A percentile compares a stretch with the other conserved stretches of the same genome.
These are phyloP conservation scores for Kondoa subrosea DNA, from an alignment of 768 basidiomycete genomes.

Conservation along the genomic window DNA sequence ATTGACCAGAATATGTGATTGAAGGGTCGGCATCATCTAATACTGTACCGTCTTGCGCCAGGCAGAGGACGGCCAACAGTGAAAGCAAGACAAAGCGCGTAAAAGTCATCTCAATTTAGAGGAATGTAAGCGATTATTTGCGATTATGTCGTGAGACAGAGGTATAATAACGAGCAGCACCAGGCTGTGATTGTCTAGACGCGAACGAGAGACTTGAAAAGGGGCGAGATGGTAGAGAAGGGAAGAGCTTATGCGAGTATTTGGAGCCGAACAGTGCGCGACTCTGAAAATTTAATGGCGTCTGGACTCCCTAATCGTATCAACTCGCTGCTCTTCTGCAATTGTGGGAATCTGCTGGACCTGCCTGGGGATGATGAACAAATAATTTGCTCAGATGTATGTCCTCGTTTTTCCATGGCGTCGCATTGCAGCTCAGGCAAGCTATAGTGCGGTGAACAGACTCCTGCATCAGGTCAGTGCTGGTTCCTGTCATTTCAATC, in stretches of 20 bases:
- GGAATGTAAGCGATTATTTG: too few relatives aligned
- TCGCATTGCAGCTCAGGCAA: background rate
- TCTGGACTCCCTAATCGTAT: constrained; percentile 28
- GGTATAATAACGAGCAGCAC: too few relatives aligned
- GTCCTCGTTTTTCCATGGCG: too few relatives aligned
- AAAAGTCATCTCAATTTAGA: background rate
- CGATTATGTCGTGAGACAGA: too few relatives aligned
- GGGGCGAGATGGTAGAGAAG: too few relatives aligned
- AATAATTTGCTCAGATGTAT: constrained; percentile 74
- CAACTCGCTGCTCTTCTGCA: constrained; percentile 88
- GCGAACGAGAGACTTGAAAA: too few relatives aligned
- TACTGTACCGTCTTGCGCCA: background rate
- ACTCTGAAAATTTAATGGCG: background rate
- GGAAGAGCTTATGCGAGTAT: too few relatives aligned
- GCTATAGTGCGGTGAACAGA: background rate
- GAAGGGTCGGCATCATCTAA: background rate
- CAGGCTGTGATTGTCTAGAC: too few relatives aligned
- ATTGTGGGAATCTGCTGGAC: constrained; percentile 75
- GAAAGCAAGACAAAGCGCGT: background rate
- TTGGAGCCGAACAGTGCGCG: too few relatives aligned
- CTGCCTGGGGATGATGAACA: constrained; percentile 58
- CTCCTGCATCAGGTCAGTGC: background rate
- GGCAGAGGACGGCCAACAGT: background rate
- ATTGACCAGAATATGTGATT: constrained; percentile 1
- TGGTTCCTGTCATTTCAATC: background rate